phyloP scores from a whole-genome alignment of 495 filamentous ascomycete species.

The Annulohypoxylon maeteangense region DNA sequence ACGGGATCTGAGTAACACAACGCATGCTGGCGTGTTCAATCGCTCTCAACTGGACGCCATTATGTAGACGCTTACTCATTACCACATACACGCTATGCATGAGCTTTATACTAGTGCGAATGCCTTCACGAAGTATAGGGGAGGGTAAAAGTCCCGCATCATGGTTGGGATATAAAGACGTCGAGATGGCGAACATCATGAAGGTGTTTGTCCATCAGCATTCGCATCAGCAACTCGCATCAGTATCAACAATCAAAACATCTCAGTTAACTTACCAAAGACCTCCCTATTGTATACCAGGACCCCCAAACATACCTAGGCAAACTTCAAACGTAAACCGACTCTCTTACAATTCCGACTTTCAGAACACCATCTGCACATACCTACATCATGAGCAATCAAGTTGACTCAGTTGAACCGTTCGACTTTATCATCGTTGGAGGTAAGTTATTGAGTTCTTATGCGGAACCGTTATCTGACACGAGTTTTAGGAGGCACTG shows the following conservation, averaged over 20 bases:
- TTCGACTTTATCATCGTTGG: constrained; percentile 43
- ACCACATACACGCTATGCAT: constrained; percentile 17
- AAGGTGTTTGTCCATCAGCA: constrained; percentile 17
- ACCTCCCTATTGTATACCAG: background rate
- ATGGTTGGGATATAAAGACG: constrained; percentile 27
- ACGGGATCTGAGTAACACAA: constrained; percentile 30
- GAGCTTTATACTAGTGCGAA: background rate
- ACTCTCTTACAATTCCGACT: background rate
- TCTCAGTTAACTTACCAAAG: background rate
- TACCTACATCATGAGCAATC: constrained; percentile 23
- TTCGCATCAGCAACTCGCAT: background rate
- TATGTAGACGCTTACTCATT: constrained; percentile 37
- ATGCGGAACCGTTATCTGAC: background rate
- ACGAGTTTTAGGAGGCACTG: constrained; percentile 61
- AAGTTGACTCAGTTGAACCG: constrained; percentile 32
- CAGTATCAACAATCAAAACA: background rate
- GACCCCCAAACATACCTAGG: background rate
- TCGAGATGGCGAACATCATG: background rate
- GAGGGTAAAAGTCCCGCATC: constrained; percentile 27
- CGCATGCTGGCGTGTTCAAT: constrained; percentile 21
- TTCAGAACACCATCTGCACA: background rate
- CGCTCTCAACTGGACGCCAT: background rate
- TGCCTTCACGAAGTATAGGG: constrained; percentile 5
- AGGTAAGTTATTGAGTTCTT: constrained; percentile 13
- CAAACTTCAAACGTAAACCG: constrained; percentile 1